Conservation (phyloP, 2,329 filamentous ascomycete species). For the Onygenales sp. region DNA sequence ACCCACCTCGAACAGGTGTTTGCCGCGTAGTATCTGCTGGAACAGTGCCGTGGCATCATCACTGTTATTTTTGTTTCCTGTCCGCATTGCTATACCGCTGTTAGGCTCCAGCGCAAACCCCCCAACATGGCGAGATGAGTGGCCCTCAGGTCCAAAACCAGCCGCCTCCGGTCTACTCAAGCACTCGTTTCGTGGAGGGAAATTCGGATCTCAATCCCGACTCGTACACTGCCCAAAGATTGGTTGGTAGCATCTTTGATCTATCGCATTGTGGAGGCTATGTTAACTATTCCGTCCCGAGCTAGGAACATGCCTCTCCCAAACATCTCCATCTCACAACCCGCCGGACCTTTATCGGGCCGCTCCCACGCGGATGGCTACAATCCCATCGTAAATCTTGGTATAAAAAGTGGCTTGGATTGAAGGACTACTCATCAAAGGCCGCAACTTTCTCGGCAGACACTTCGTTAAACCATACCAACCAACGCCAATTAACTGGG, state of each 20-base stretch:
- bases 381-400: conserved; percentile 54
- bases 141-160: conserved; percentile 2
- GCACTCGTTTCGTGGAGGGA: conserved; percentile 11
- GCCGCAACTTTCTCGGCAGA: conserved; percentile 45
- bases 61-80: too few species aligned
- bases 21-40: too few species aligned
- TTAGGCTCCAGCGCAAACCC: background rate
- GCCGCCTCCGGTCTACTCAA: conserved; percentile 8
- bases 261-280: background rate
- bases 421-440: conserved; percentile 38
- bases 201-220: conserved; percentile 34
- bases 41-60: too few species aligned
- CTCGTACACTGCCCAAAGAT: conserved; percentile 45
- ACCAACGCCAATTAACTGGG: conserved; percentile 24
- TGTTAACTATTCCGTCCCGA: background rate
- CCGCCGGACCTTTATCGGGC: conserved; percentile 55
- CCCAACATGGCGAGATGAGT: conserved; percentile 9
- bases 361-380: conserved; percentile 56
- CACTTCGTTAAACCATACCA: conserved; percentile 27
- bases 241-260: conserved; percentile 30
- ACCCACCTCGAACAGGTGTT: too few species aligned
- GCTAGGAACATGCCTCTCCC: conserved; percentile 50
- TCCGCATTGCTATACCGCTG: background rate
- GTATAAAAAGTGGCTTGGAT: conserved; percentile 42
- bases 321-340: conserved; percentile 54